Conservation (phyloP, 2,329 filamentous ascomycete genomes). For the Diaporthe humulicola region DNA sequence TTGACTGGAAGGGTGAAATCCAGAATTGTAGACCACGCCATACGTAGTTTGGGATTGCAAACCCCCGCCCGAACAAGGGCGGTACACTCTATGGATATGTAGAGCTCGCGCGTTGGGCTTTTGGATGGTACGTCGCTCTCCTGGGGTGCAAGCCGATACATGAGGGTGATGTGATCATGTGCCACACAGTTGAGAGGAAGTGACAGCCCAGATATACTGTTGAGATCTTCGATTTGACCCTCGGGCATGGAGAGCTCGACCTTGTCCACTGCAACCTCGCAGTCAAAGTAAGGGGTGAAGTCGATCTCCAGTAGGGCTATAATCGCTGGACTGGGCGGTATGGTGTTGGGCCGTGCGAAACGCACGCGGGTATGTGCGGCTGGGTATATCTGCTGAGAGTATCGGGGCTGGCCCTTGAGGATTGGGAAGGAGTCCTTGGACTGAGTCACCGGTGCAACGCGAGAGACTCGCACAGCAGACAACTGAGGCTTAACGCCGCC, state of each 20-base stretch:
- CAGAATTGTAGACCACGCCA: constrained; percentile 77
- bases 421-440: constrained; percentile 72
- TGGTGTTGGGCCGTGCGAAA: constrained; percentile 74
- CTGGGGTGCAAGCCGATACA: constrained; percentile 75
- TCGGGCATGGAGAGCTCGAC: constrained; percentile 70
- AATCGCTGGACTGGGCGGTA: constrained; percentile 70
- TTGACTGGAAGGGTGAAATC: constrained; percentile 78
- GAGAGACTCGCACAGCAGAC: constrained; percentile 80
- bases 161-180: constrained; percentile 81
- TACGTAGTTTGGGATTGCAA: constrained; percentile 72
- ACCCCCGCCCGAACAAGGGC: constrained; percentile 67
- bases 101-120: constrained; percentile 65
- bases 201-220: constrained; percentile 61
- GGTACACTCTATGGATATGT: constrained; percentile 72
- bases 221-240: constrained; percentile 71
- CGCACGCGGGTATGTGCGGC: constrained; percentile 80
- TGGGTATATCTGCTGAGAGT: constrained; percentile 74
- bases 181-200: constrained; percentile 74
- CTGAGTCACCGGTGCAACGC: constrained; percentile 77
- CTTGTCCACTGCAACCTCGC: constrained; percentile 72
- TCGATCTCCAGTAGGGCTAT: constrained; percentile 81
- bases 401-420: constrained; percentile 74
- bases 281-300: constrained; percentile 78
- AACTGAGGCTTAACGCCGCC: constrained; percentile 74
- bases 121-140: constrained; percentile 60